Evolutionary conservation across 2,329 filamentous ascomycete species (phyloP), one percentile per base, ranked within the genome.

Genomic region (Bipolaris sorokiniana): DNA sequence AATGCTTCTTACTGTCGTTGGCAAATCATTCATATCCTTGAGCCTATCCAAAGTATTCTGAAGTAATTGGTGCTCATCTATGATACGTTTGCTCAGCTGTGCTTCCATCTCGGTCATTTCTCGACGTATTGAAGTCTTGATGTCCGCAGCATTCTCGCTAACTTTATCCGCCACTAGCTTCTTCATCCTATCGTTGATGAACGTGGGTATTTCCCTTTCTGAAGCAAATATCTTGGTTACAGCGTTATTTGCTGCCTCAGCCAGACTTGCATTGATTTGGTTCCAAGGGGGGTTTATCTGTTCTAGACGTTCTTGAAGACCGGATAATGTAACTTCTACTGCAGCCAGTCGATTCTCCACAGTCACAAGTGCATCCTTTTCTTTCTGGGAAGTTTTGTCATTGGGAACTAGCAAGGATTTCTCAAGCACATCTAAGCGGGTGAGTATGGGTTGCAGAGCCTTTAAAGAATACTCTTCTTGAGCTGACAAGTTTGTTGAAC

Each of bases 361-460:
- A 41, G 38, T 18, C 9, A 6, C 20, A 11, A 41, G 10, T 38
- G 36, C 16, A 16, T 15, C 38, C 15, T 13, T 13, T 40, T 18
- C 16, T 16, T 38, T 40, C 18, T 13, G 16, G n/a, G 3, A 11
- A 40, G 18, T 22, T 37, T 26, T 23, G 16, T 40, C 33, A 16
- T 40, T 26, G 38, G 37, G 9, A 42, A 10, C 31, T 6, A 26
- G 20, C 15, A 15, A 34, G 26, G 44, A 53, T 7, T n/a, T 6
- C 20, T 53, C 51, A 23, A 53, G 18, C 38, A 2, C 44, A 10
- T 40, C 15, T 13, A 53, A 48, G 7, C 51, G 51, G 2, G 26
- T 15, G 11, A 45, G 22, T 41, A 50, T n/a, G n/a, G 36, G 23
- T 31, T 41, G 26, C 7, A 50, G 11, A 2, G 7, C 9, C 18